These are phyloP conservation scores for Diplodia seriata DNA, from an alignment of 2,329 filamentous ascomycete genomes.

Conservation along the genomic window DNA sequence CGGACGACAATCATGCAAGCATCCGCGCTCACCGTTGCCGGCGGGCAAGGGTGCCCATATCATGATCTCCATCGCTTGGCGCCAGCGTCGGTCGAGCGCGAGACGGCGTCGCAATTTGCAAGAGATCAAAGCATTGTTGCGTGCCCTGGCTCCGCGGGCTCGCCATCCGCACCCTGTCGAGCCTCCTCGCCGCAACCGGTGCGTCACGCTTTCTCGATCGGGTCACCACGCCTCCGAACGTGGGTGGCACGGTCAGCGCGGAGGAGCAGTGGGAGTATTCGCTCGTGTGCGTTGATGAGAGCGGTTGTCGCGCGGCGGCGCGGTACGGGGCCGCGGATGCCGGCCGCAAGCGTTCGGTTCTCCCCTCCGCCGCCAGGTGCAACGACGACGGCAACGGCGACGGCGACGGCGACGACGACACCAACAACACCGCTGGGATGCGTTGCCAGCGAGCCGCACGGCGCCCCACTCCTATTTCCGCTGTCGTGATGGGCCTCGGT, in stretches of 20 bases:
- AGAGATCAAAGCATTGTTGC: constrained; percentile 9
- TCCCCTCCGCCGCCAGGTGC: neutral
- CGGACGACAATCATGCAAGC: constrained; percentile 13
- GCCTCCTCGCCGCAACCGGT: constrained; percentile 25
- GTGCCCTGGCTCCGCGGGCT: constrained; percentile 20
- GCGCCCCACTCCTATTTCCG: constrained; percentile 31
- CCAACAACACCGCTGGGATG: neutral
- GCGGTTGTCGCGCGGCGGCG: neutral
- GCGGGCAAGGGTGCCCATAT: constrained; percentile 17
- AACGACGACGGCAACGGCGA: neutral
- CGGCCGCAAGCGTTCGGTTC: constrained; percentile 4
- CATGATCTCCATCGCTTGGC: constrained; percentile 26
- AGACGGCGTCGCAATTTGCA: constrained; percentile 20
- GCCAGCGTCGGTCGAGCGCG: constrained; percentile 14
- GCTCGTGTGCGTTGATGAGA: constrained; percentile 26
- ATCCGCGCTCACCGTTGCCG: neutral
- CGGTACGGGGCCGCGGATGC: constrained; percentile 3
- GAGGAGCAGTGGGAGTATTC: neutral
- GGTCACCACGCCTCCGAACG: constrained; percentile 12
- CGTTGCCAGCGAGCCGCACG: constrained; percentile 1
- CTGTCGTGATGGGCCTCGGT: constrained; percentile 13
- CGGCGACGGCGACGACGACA: neutral
- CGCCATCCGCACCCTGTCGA: constrained; percentile 23
- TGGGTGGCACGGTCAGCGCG: constrained; percentile 13
- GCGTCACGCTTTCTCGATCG: constrained; percentile 24